Percentiles rank a stretch among this genome's conserved stretches.
Conservation (phyloP, 257 asterid genomes). For the Forsythia suspensa region DNA sequence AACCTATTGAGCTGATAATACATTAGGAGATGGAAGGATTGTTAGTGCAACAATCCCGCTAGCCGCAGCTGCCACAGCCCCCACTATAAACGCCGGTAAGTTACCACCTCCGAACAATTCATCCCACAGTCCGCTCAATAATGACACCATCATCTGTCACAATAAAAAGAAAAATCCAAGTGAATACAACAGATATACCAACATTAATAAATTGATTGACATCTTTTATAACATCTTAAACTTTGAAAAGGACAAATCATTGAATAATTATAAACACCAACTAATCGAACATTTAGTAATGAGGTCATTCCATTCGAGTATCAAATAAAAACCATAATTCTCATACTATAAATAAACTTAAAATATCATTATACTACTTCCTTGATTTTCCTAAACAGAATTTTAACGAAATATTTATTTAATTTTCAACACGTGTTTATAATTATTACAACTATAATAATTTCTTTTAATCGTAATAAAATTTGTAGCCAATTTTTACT, state of each 20-base stretch:
- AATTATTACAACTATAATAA: too few species aligned
- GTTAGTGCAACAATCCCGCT: conserved; percentile 17
- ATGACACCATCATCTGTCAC: conserved; percentile 33
- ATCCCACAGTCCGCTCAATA: conserved; percentile 15
- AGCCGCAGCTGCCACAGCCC: conserved; percentile 20
- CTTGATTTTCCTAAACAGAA: neutral
- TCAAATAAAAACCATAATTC: too few species aligned
- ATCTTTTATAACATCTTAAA: too few species aligned
- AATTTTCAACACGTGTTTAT: neutral
- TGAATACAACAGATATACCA: too few species aligned
- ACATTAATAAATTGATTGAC: too few species aligned
- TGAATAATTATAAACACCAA: too few species aligned
- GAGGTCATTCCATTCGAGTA: too few species aligned
- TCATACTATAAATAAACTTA: too few species aligned
- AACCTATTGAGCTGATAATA: neutral
- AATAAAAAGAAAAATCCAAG: neutral
- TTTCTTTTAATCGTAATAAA: too few species aligned
- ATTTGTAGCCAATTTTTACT: too few species aligned
- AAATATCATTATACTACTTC: neutral
- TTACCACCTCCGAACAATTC: conserved; percentile 10
- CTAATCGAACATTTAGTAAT: too few species aligned
- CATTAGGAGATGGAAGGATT: neutral
- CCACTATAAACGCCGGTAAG: conserved; percentile 18
- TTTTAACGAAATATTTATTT: neutral
- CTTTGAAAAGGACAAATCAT: too few species aligned